Base-by-base conservation (phyloP, 1,139 yeast genomes). In the Kluyveromyces sp. region DNA sequence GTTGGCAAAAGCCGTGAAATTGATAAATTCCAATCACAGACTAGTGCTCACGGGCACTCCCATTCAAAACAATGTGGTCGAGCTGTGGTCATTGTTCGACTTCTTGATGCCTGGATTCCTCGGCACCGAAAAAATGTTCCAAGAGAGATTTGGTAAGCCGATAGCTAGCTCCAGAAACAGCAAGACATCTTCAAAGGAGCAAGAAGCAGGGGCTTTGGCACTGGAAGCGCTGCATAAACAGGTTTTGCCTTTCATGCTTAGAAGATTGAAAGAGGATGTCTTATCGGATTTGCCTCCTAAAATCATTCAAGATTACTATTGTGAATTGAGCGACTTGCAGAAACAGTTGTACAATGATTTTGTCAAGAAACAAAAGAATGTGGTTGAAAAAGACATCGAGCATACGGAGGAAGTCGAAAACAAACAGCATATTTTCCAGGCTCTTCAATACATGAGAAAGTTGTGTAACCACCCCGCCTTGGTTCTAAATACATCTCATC, bases 51-150 rank as follows among this genome's bases (percentile, higher is more conserved):
- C 97, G 0, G 99, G 99, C 55, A 94, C 99, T 0, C 99, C 99
- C 20, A 92, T 94, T 56, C 99, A 94, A 64, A 94, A 94, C 59
- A 92, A 94, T 59, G 98, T 94, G 1, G 73, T 94, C 40, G 99
- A 94, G 62, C 69, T 94, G 49, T 94, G 98, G 98, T 92, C 98
- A 2, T 70, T 94, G 55, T 94, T 94, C 70, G 98, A 94, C 63
- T 94, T 88, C 63, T 72, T 94, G 63, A 94, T 94, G 98, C 99
- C 99, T 1, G 99, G 98, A 1, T 94, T 92, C 61, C 71, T 94
- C 55, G 99, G 98, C 15, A 83, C 95, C 2, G 98, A 94, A 60
- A 92, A 88, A 64, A 76, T 83, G 37, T 94, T 94, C 69, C 94
- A 89, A 56, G 97, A 89, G 50, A 81, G 92, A 53, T 94, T 89